These are phyloP conservation scores for Rutidosis leptorrhynchoides DNA, from an alignment of 129 eudicot genomes.

Conservation along the genomic window DNA sequence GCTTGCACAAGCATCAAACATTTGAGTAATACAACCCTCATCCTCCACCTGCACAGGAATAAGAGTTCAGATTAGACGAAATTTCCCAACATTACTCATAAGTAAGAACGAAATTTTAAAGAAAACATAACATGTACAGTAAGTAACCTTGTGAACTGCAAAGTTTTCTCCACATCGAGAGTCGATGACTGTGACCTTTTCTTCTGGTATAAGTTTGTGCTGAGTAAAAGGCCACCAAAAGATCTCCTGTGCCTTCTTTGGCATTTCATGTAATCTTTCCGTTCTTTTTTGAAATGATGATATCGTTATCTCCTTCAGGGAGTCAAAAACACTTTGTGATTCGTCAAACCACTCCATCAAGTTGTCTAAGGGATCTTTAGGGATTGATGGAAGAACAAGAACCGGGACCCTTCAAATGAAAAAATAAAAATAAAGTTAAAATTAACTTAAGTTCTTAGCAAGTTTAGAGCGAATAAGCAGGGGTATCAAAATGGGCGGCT, in stretches of 20 bases:
- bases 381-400: conserved; percentile 83
- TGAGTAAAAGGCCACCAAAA: conserved; percentile 99
- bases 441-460: conserved; percentile 13
- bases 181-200: conserved; percentile 83
- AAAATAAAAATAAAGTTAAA: conserved; percentile 1
- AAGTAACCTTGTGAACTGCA: conserved; percentile 80
- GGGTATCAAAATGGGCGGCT: background rate
- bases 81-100: background rate
- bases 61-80: conserved; percentile 1
- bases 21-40: conserved; percentile 49
- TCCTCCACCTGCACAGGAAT: conserved; percentile 37
- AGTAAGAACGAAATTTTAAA: background rate
- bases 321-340: conserved; percentile 55
- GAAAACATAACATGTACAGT: conserved; percentile 3
- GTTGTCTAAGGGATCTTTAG: conserved; percentile 69
- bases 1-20: conserved; percentile 98
- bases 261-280: conserved; percentile 71
- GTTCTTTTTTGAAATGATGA: conserved; percentile 53
- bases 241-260: conserved; percentile 65
- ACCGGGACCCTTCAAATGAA: conserved; percentile 72
- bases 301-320: conserved; percentile 61
- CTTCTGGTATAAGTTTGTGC: conserved; percentile 83
- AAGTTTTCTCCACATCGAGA: conserved; percentile 98
- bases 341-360: conserved; percentile 78
- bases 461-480: background rate